Conservation (phyloP, 345 rosid species). For the Citrus sp. region DNA sequence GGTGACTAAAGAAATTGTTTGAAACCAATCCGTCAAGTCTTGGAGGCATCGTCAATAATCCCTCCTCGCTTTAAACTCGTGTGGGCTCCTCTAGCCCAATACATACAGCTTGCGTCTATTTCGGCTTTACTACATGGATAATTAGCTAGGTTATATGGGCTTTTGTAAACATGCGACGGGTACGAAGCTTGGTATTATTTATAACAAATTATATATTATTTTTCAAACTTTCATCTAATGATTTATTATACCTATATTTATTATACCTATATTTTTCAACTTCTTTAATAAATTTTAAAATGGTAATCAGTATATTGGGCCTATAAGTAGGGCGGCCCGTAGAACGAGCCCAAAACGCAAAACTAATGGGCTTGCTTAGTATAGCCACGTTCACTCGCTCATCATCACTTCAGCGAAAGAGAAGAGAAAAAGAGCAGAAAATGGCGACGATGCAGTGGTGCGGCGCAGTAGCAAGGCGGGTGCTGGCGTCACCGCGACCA, state of each 20-base stretch:
- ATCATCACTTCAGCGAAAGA: neutral
- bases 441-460: slow-evolving; percentile 67
- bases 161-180: too few relatives aligned
- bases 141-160: too few relatives aligned
- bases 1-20: too few relatives aligned
- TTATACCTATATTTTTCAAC: neutral
- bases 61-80: too few relatives aligned
- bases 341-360: neutral
- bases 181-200: too few relatives aligned
- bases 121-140: too few relatives aligned
- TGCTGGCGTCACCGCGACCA: slow-evolving; percentile 38
- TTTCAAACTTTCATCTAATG: neutral
- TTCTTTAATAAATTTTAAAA: too few relatives aligned
- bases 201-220: too few relatives aligned
- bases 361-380: neutral
- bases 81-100: too few relatives aligned
- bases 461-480: slow-evolving; percentile 54
- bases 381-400: neutral
- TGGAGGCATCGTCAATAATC: too few relatives aligned
- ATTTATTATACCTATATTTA: neutral
- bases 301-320: neutral
- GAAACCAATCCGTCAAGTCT: too few relatives aligned
- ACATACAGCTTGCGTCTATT: too few relatives aligned
- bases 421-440: neutral
- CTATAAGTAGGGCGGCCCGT: neutral